A percentile compares a stretch with the other conserved stretches of the same genome.
phyloP scores from a whole-genome alignment of 2,329 filamentous ascomycete genomes.

The Penicillium brevicompactum region DNA sequence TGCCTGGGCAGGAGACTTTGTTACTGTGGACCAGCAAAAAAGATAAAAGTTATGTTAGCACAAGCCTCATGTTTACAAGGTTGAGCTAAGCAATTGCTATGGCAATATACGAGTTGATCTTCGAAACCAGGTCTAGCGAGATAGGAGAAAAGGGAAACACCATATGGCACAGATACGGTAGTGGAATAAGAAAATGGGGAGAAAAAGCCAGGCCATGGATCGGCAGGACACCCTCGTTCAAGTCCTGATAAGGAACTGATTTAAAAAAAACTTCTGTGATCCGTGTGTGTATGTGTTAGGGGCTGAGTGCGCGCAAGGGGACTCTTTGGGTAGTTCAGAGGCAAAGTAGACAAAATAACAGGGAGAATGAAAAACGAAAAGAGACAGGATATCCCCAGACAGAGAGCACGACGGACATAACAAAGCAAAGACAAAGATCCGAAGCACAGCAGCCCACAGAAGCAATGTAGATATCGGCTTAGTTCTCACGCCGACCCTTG shows the following conservation, averaged over 20 bases:
- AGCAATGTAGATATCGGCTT: conserved; percentile 2
- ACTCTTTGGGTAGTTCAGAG: conserved; percentile 32
- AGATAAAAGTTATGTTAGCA: no score
- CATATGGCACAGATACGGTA: conserved; percentile 23
- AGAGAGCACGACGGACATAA: conserved; percentile 13
- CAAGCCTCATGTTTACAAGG: no score
- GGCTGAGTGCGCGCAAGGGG: conserved; percentile 30
- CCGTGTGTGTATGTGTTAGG: conserved; percentile 25
- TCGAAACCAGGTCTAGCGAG: not conserved
- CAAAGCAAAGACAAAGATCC: conserved; percentile 8
- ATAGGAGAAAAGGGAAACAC: conserved; percentile 10
- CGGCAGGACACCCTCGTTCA: conserved; percentile 26
- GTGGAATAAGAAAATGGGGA: conserved; percentile 9
- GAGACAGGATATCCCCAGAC: conserved; percentile 10
- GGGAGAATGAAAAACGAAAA: conserved; percentile 30
- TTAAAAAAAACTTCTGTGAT: conserved; percentile 29
- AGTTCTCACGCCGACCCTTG: conserved; percentile 11
- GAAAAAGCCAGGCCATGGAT: conserved; percentile 24
- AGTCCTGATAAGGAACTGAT: conserved; percentile 31
- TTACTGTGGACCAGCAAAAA: no score
- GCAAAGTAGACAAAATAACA: conserved; percentile 31
- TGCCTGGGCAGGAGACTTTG: no score
- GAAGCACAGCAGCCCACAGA: conserved; percentile 7
- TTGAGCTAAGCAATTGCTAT: no score
- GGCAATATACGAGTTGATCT: conserved; percentile 13